These are phyloP conservation scores for Craterostigma plantagineum DNA, from an alignment of 257 asterid genomes.

Conservation along the genomic window DNA sequence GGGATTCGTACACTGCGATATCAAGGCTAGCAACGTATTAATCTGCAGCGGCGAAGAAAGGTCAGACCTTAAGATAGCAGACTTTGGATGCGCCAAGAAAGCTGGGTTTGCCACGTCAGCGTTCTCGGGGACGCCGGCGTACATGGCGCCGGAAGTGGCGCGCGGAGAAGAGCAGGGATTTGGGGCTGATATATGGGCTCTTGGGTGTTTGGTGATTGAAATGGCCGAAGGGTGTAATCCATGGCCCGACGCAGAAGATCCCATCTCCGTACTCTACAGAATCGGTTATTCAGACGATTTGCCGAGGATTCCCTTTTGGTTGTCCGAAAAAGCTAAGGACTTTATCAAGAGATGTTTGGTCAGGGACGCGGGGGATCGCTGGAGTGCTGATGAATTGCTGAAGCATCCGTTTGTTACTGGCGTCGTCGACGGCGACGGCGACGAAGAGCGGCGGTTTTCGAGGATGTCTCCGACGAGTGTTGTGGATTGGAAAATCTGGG, in stretches of 20 bases:
- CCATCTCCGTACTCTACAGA: conserved; percentile 49
- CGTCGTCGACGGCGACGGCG: conserved; percentile 1
- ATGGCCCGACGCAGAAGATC: conserved; percentile 61
- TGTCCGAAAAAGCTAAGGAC: conserved; percentile 37
- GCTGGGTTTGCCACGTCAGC: conserved; percentile 5
- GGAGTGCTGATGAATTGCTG: conserved; percentile 56
- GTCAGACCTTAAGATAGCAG: conserved; percentile 33
- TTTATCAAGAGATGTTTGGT: conserved; percentile 40
- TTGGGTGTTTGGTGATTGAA: conserved; percentile 61
- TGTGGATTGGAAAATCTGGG: conserved; percentile 59
- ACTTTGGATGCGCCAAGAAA: conserved; percentile 56
- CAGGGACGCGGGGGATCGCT: conserved; percentile 29
- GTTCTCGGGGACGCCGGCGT: conserved; percentile 73
- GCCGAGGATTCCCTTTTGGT: conserved; percentile 33
- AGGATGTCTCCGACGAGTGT: conserved; percentile 56
- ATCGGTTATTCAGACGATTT: conserved; percentile 43
- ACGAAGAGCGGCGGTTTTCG: too few relatives aligned
- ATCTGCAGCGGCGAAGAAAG: conserved; percentile 20
- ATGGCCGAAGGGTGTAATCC: conserved; percentile 74
- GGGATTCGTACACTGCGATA: conserved; percentile 64
- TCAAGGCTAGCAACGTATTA: conserved; percentile 50
- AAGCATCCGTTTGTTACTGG: conserved; percentile 16
- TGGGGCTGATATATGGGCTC: conserved; percentile 71
- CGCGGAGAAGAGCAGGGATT: conserved; percentile 68
- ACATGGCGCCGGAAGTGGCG: conserved; percentile 86